Evolutionary conservation across 208 protist genomes (phyloP), one percentile per base, ranked within the genome.

Genomic region (Wallacemonas sp.): DNA sequence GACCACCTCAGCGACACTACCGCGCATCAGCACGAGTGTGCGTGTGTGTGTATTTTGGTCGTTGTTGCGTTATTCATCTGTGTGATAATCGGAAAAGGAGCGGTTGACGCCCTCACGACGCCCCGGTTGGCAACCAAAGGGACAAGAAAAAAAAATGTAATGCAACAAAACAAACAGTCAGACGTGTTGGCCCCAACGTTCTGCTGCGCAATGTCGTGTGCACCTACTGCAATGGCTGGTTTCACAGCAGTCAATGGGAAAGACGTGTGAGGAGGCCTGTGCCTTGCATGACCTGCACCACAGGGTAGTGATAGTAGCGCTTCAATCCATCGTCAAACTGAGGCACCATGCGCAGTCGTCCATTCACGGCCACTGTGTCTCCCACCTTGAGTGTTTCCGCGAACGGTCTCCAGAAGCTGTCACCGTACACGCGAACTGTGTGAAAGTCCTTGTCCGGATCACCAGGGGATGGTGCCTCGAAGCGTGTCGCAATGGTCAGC

Each of bases 381-480:
- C 88, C 88, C 0, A 82, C 78, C 39, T 68, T 71, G 11, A 94
- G 33, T 30, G 75, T 54, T 8, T 44, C 58, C 45, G 69, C 75
- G 21, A 95, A 19, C 5, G 79, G 67, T 26, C 47, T 49, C 73
- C 89, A 86, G 62, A 76, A 81, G 0, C 53, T 17, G 9, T 75
- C 63, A 60, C 80, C 80, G 77, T 90, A 91, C 46, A 94, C 84
- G 15, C 91, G 77, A 39, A 96, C 80, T 2, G 84, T 89, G 62
- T 94, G 86, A 60, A 94, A 91, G 56, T 96, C 91, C 70, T 87
- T 90, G 63, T 94, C 88, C 14, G 91, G 84, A 31, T 96, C 91
- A 0, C 91, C 91, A 22, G 82, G 73, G 0, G 88, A 73, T 11
- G 91, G 91, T 11, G 70, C 74, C 11, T 79, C 77, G 54, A 96